These are phyloP conservation scores for Penicillium olsonii DNA, from an alignment of 2,329 filamentous ascomycete genomes.

Conservation along the genomic window DNA sequence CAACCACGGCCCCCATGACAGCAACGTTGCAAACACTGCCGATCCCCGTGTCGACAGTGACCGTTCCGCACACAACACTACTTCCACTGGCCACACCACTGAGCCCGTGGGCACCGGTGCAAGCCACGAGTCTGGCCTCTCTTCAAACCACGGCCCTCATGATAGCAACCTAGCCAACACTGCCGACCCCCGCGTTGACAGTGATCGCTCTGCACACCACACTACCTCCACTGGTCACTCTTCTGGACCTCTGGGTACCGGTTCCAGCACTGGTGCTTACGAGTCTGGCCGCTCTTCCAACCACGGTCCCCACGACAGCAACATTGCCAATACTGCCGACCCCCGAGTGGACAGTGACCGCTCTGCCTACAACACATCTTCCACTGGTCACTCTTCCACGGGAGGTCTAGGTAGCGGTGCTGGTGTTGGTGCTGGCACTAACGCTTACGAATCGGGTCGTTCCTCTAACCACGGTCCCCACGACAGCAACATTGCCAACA, in stretches of 20 bases:
- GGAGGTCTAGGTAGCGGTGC: neutral
- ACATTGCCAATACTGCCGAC: conserved; percentile 13
- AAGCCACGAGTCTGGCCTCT: neutral
- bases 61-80: neutral
- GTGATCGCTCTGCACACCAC: conserved; percentile 1
- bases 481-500: conserved; percentile 14
- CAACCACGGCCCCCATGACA: neutral
- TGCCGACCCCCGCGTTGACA: neutral
- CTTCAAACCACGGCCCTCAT: neutral
- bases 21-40: neutral
- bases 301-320: conserved; percentile 18
- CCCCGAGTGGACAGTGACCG: conserved; percentile 20
- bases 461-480: conserved; percentile 22
- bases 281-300: conserved; percentile 15
- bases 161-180: neutral
- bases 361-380: neutral
- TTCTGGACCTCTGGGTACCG: conserved; percentile 1
- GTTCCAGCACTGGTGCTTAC: conserved; percentile 10
- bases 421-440: neutral
- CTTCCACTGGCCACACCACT: neutral
- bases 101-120: neutral
- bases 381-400: neutral
- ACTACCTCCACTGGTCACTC: conserved; percentile 4
- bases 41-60: neutral
- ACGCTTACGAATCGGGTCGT: conserved; percentile 7